These are phyloP conservation scores for Plasmodium adleri DNA, from an alignment of 169 alveolate genomes.

Conservation along the genomic window DNA sequence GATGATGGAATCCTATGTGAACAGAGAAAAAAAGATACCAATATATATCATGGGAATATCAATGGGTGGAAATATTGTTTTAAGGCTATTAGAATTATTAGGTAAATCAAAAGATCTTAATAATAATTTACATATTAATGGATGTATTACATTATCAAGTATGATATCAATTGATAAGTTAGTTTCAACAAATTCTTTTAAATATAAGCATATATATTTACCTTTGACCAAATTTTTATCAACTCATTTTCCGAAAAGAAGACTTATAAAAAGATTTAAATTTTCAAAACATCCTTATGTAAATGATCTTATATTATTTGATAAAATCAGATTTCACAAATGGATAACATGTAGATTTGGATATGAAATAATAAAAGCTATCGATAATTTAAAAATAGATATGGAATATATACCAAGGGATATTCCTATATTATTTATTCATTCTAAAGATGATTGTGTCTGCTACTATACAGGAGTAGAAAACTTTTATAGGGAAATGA, in stretches of 20 bases:
- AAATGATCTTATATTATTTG: conserved; percentile 40
- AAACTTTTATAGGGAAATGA: conserved; percentile 26
- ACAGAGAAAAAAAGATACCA: conserved; percentile 29
- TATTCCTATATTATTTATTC: conserved; percentile 79
- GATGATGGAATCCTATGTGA: background rate
- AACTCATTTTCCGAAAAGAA: conserved; percentile 33
- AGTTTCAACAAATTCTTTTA: conserved; percentile 5
- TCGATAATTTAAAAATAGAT: conserved; percentile 69
- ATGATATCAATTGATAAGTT: conserved; percentile 79
- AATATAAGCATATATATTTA: conserved; percentile 30
- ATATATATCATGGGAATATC: conserved; percentile 79
- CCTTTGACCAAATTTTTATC: conserved; percentile 52
- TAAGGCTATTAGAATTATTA: conserved; percentile 65
- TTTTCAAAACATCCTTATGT: background rate
- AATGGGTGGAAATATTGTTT: conserved; percentile 86
- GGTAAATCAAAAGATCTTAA: conserved; percentile 37
- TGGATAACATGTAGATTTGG: conserved; percentile 65
- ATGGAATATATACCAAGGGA: conserved; percentile 56
- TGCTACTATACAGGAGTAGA: conserved; percentile 44
- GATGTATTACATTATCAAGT: conserved; percentile 79
- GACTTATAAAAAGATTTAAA: conserved; percentile 32
- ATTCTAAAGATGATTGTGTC: conserved; percentile 69
- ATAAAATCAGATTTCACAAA: conserved; percentile 48
- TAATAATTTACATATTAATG: conserved; percentile 71
- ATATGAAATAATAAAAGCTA: conserved; percentile 75